These are phyloP conservation scores for Chytriomyces hyalinus DNA, from an alignment of 192 early-diverging fungal species.

Conservation along the genomic window DNA sequence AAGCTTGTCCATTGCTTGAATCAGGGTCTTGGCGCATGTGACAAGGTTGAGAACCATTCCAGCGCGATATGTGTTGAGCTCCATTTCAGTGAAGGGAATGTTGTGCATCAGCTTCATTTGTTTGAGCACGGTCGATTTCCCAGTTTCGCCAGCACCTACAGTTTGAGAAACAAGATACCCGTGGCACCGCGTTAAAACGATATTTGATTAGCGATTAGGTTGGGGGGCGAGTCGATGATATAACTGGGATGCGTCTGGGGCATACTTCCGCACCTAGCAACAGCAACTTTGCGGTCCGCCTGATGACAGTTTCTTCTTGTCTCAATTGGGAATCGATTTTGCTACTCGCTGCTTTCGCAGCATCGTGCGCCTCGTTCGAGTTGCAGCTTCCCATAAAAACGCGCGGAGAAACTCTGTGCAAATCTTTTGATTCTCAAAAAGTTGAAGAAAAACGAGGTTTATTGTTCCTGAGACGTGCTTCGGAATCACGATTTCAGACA, in stretches of 20 bases:
- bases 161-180: not conserved
- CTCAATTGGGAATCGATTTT: not conserved
- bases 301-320: not conserved
- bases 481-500: not conserved
- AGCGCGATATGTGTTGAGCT: slow-evolving; percentile 87
- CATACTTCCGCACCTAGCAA: slow-evolving; percentile 12
- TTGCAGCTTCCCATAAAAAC: not conserved
- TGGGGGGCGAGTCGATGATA: no score
- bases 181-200: no score
- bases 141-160: slow-evolving; percentile 90
- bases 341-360: not conserved
- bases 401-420: no score
- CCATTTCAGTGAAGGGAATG: slow-evolving; percentile 83
- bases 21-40: slow-evolving; percentile 90
- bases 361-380: not conserved
- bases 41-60: slow-evolving; percentile 93
- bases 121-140: slow-evolving; percentile 94
- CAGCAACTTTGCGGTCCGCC: not conserved
- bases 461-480: no score
- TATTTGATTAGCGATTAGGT: no score
- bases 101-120: slow-evolving; percentile 98
- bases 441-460: no score
- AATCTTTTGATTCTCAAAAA: no score
- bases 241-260: no score
- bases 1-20: slow-evolving; percentile 91